These are phyloP conservation scores for Chlorociboria aeruginascens DNA, from an alignment of 495 filamentous ascomycete genomes.

Conservation along the genomic window DNA sequence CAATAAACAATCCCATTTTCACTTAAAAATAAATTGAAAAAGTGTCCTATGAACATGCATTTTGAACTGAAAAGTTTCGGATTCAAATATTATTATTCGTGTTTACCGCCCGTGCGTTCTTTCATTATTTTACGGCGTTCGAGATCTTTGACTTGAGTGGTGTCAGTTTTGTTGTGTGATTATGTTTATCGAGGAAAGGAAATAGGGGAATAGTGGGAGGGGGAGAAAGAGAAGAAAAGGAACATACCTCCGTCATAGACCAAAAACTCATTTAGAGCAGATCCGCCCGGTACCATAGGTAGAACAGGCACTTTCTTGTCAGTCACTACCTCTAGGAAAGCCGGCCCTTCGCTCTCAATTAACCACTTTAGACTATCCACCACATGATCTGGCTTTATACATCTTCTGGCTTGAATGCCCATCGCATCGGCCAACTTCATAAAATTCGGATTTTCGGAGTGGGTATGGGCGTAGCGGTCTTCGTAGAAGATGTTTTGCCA, in stretches of 20 bases:
- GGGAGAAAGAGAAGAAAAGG: neutral
- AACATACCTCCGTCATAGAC: slow-evolving; percentile 70
- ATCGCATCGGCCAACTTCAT: slow-evolving; percentile 76
- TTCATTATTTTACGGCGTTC: slow-evolving; percentile 60
- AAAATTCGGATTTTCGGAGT: slow-evolving; percentile 82
- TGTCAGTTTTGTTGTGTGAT: slow-evolving; percentile 18
- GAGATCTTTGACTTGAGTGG: slow-evolving; percentile 55
- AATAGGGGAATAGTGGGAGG: neutral
- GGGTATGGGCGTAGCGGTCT: slow-evolving; percentile 83
- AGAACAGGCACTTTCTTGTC: slow-evolving; percentile 95
- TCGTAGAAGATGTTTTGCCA: slow-evolving; percentile 93
- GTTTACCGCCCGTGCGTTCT: slow-evolving; percentile 48
- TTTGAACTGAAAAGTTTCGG: too few species aligned
- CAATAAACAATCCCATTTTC: too few species aligned
- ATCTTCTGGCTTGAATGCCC: slow-evolving; percentile 58
- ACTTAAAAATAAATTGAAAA: too few species aligned
- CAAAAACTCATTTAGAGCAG: slow-evolving; percentile 84
- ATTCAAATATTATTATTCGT: slow-evolving; percentile 9
- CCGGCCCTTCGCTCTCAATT: slow-evolving; percentile 68
- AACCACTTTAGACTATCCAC: slow-evolving; percentile 76
- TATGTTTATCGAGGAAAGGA: neutral
- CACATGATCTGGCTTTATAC: slow-evolving; percentile 57
- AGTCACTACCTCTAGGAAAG: slow-evolving; percentile 51
- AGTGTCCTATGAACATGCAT: too few species aligned
- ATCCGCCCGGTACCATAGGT: slow-evolving; percentile 88